phyloP scores from a whole-genome alignment of 306 rosid species.

The Inga oerstediana region DNA sequence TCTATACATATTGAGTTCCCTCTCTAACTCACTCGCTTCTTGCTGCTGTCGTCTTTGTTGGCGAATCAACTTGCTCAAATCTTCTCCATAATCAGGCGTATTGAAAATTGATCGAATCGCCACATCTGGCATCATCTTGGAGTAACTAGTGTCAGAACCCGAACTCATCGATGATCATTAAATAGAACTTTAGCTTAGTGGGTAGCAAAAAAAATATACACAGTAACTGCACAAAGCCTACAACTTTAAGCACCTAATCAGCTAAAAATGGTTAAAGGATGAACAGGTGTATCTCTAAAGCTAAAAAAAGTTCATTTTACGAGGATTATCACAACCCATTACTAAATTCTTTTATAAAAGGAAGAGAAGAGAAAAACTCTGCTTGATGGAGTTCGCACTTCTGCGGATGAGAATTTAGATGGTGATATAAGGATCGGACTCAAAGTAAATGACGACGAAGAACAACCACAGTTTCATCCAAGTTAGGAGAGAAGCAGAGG shows the following conservation, averaged over 20 bases:
- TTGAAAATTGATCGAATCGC: conserved; percentile 74
- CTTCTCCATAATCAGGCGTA: conserved; percentile 57
- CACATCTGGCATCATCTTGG: conserved; percentile 74
- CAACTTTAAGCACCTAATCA: conserved; percentile 44
- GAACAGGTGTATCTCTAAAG: conserved; percentile 26
- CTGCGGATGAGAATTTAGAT: conserved; percentile 24
- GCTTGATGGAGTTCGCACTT: conserved; percentile 8
- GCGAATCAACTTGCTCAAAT: conserved; percentile 60
- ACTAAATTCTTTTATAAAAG: conserved; percentile 11
- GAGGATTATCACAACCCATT: conserved; percentile 8
- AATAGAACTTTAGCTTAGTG: conserved; percentile 5
- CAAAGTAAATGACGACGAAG: conserved; percentile 30
- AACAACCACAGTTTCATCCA: conserved; percentile 43
- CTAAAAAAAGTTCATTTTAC: background rate
- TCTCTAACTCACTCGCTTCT: conserved; percentile 57
- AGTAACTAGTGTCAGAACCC: conserved; percentile 29
- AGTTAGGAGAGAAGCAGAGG: conserved; percentile 45
- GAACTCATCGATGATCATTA: conserved; percentile 62
- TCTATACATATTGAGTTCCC: conserved; percentile 66
- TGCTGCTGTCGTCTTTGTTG: conserved; percentile 54
- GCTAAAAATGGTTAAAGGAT: conserved; percentile 33
- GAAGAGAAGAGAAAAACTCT: background rate
- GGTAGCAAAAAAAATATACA: conserved; percentile 3
- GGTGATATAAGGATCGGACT: conserved; percentile 42
- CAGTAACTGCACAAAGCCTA: conserved; percentile 37